Evolutionary conservation across 2,329 filamentous ascomycete species (phyloP).

Genomic region (Hypoxylon sp.): DNA sequence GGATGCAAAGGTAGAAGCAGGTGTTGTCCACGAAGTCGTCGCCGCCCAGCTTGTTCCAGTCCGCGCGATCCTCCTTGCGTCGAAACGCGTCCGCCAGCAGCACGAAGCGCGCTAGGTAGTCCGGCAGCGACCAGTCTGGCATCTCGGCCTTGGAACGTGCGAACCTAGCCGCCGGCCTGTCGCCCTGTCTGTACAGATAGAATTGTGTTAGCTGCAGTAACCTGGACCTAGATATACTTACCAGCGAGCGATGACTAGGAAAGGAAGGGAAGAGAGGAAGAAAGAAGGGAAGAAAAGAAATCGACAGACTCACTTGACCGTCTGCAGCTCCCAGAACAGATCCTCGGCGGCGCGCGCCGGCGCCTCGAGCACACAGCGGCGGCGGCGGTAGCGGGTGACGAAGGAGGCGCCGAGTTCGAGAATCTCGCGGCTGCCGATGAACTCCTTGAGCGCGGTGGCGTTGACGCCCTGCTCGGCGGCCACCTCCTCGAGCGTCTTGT

Average conservation of each 20-base stretch:
- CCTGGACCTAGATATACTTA: neutral
- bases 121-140: slow-evolving; percentile 39
- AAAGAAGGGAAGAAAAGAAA: no score
- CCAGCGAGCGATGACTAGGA: neutral
- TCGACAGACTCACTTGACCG: slow-evolving; percentile 37
- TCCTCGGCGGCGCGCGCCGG: slow-evolving; percentile 39
- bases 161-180: slow-evolving; percentile 30
- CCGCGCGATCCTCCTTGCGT: slow-evolving; percentile 28
- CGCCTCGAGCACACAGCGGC: slow-evolving; percentile 21
- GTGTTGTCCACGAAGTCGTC: slow-evolving; percentile 32
- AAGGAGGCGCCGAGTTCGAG: slow-evolving; percentile 41
- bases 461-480: slow-evolving; percentile 34
- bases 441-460: slow-evolving; percentile 40
- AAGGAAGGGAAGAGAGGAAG: no score
- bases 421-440: slow-evolving; percentile 37
- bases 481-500: slow-evolving; percentile 39
- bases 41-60: slow-evolving; percentile 35
- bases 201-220: neutral
- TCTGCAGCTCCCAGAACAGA: slow-evolving; percentile 42
- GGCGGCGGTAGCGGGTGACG: slow-evolving; percentile 29
- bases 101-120: slow-evolving; percentile 42
- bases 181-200: slow-evolving; percentile 33
- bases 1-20: slow-evolving; percentile 38
- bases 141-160: slow-evolving; percentile 21
- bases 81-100: slow-evolving; percentile 39